Evolutionary conservation across 345 rosid genomes (phyloP).

Genomic region (Populus pruinosa): DNA sequence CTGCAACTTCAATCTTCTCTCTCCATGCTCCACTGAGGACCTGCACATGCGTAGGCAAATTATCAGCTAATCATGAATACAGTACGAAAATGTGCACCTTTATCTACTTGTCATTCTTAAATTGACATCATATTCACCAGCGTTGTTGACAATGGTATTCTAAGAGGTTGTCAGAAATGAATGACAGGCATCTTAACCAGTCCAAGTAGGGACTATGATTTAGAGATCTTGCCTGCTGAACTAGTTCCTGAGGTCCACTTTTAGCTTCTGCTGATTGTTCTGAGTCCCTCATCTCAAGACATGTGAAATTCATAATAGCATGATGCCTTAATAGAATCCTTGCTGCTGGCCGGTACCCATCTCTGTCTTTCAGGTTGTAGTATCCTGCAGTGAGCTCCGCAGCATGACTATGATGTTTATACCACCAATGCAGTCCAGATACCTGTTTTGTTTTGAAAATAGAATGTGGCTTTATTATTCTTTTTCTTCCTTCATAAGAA

Average conservation of each 20-base stretch:
- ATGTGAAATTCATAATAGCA: constrained; percentile 70
- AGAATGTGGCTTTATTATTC: neutral
- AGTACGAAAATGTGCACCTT: neutral
- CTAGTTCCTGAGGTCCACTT: constrained; percentile 79
- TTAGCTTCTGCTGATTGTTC: constrained; percentile 58
- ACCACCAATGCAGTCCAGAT: constrained; percentile 96
- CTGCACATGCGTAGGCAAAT: constrained; percentile 33
- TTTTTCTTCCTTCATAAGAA: neutral
- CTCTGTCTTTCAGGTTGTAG: constrained; percentile 63
- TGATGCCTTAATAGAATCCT: constrained; percentile 66
- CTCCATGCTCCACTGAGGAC: constrained; percentile 78
- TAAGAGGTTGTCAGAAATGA: neutral
- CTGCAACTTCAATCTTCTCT: constrained; percentile 70
- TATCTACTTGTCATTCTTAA: neutral
- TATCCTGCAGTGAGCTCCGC: constrained; percentile 87
- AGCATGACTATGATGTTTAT: constrained; percentile 61
- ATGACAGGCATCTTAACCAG: neutral
- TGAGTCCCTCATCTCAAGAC: constrained; percentile 74
- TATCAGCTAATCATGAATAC: constrained; percentile 2
- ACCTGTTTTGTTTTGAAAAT: constrained; percentile 40
- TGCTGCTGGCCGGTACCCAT: constrained; percentile 71
- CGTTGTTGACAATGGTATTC: neutral
- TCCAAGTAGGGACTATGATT: neutral
- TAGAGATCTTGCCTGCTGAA: constrained; percentile 53
- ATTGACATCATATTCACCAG: neutral